Evolutionary conservation across 2,329 filamentous ascomycete genomes (phyloP).

Genomic region (Cladophialophora exuberans): DNA sequence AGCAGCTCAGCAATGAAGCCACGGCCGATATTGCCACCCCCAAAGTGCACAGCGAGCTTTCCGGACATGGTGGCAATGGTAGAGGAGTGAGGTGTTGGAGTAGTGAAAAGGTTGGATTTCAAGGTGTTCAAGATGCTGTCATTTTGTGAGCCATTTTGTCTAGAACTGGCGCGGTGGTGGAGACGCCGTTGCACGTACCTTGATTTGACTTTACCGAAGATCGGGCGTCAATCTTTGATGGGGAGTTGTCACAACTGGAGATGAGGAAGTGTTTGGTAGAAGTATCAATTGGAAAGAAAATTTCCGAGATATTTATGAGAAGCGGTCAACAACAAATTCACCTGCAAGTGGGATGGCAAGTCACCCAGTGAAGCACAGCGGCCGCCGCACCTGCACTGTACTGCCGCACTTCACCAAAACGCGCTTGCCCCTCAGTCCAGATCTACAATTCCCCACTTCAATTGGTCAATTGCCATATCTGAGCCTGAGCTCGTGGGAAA

Average conservation of each 20-base stretch:
- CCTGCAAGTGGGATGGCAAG: neutral
- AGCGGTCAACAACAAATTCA: conserved; percentile 5
- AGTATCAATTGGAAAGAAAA: neutral
- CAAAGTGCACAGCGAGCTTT: conserved; percentile 86
- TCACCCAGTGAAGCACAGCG: neutral
- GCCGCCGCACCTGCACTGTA: too few relatives aligned
- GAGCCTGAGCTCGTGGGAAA: too few relatives aligned
- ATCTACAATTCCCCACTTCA: too few relatives aligned
- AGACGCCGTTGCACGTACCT: neutral
- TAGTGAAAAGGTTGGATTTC: neutral
- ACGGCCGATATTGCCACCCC: conserved; percentile 83
- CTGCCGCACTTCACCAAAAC: too few relatives aligned
- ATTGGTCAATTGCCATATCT: too few relatives aligned
- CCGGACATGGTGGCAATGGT: conserved; percentile 52
- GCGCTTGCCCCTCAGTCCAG: too few relatives aligned
- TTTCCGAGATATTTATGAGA: neutral
- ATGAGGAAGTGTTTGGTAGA: neutral
- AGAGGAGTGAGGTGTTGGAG: neutral
- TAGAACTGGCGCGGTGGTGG: neutral
- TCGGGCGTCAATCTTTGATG: too few relatives aligned
- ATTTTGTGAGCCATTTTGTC: too few relatives aligned
- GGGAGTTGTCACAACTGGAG: neutral
- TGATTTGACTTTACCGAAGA: neutral
- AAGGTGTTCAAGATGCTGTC: too few relatives aligned
- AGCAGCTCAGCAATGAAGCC: conserved; percentile 91